Evolutionary conservation across 345 rosid species (phyloP).

Genomic region (Hibiscus trionum): DNA sequence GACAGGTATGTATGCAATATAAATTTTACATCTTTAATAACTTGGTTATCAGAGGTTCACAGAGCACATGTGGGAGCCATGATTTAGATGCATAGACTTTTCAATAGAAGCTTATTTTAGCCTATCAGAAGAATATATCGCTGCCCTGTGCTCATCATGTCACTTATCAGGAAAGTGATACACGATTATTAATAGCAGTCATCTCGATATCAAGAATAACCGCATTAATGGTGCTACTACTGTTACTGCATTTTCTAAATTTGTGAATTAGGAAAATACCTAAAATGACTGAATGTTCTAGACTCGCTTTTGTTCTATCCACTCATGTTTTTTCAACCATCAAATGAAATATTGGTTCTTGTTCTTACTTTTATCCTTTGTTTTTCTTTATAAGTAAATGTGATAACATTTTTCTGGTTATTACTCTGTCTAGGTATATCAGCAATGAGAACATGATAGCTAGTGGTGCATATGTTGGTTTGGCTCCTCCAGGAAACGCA

Average conservation of each 20-base stretch:
- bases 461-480: constrained; percentile 61
- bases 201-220: background rate
- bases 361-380: background rate
- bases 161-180: background rate
- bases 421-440: constrained; percentile 36
- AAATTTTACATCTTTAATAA: background rate
- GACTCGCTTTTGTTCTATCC: background rate
- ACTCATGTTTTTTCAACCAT: background rate
- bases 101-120: background rate
- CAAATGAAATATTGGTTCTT: constrained; percentile 1
- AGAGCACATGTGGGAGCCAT: background rate
- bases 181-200: background rate
- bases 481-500: constrained; percentile 64
- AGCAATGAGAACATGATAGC: constrained; percentile 35
- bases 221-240: background rate
- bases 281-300: background rate
- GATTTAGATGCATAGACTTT: background rate
- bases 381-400: constrained; percentile 1
- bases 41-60: background rate
- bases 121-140: background rate
- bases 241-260: background rate
- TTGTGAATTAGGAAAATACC: background rate
- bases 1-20: constrained; percentile 42
- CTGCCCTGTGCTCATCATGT: background rate
- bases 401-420: constrained; percentile 3